Evolutionary conservation across 2,329 filamentous ascomycete species (phyloP), one percentile per base, ranked within the genome.

Genomic region (Pseudogymnoascus sp.): DNA sequence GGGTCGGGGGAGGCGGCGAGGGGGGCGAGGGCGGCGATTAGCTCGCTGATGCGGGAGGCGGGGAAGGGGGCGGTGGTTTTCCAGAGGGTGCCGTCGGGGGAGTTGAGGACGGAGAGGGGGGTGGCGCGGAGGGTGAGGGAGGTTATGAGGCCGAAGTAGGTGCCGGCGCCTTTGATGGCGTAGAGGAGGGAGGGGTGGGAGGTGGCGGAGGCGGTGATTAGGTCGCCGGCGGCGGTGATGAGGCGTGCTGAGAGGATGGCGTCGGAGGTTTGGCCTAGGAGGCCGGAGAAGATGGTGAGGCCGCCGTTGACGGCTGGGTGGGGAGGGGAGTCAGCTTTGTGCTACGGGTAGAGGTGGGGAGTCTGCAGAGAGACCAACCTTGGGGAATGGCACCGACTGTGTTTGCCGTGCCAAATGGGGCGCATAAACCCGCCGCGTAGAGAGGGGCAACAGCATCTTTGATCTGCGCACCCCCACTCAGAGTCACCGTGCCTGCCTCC

Each of bases 261-360:
- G 37, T 80, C 77, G 77, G 96, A 97, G 66, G 91, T 87, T 69
- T 86, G 84, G 66, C 82, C 78, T 61, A 94, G 89, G 69, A 84
- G 85, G 65, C 83, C 81, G 66, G 99, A 82, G 65, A 97, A 82
- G 68, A 84, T 83, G 59, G 92, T 82, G 35, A 84, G 87, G 74
- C 93, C 94, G 52, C 83, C 80, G 37, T 90, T 88, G 78, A 97
- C 94, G 65, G 86, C 81, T 78, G 92, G 97, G 69, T 83, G 78
- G 61, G 76, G 69, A 23, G 82, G 82, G 16, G 79, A 73, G 4
- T 81, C 83, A 67, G 14, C 7, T 16, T 31, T 31, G 7, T 52
- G 23, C 23, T 52, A 72, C 59, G n/a, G 72, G n/a, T 64, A 65
- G n/a, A 68, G 70, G 0, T 66, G 65, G 1, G 71, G 3, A 21